Base-by-base conservation (phyloP, 108 stramenopile genomes). In the Fragilaria crotonensis region DNA sequence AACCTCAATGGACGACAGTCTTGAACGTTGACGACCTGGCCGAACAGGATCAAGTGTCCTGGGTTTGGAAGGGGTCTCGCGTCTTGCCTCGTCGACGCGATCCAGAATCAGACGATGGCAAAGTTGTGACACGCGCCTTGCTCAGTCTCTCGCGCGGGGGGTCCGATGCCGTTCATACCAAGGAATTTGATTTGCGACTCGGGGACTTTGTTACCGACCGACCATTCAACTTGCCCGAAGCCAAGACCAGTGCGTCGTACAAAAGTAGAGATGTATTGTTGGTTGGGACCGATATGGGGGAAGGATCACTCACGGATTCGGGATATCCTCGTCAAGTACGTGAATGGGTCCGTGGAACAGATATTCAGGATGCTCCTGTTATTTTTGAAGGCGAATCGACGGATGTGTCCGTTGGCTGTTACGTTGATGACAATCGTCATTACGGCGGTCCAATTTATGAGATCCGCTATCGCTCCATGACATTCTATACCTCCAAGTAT, bases 261-360 rank as follows among this genome's bases (percentile, higher is more conserved):
- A 67, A 80, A 67, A 69, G 68, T 62, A 14, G 78, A 9, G 79
- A 91, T 55, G 67, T 77, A 1, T 27, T 85, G 25, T 46, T 73
- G 25, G 73, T 83, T 18, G 84, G 85, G 59, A 68, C 63, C 65
- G 62, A 77, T 46, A 73, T 89, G 48, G 89, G 90, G 9, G 73
- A 78, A 7, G 85, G 86, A 52, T 60, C 76, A 41, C 58, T 92
- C 56, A 96, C 96, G 1, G 83, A 85, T 48, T 77, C 74, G 30
- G 96, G 96, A 4, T 96, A 96, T 72, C 91, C 96, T 4, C 72
- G 96, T n/a, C 76, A 77, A 18, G 84, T 94, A 19, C 63, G 78
- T 33, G 87, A 85, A 57, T 96, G 96, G 96, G 75, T 56, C 21
- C 86, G 96, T 45, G 96, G 96, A 44, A 93, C 90, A 18, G 60